Evolutionary conservation across 1,284 basidiomycete genomes (phyloP).

Genomic region (Tetrapyrgos nigripes): DNA sequence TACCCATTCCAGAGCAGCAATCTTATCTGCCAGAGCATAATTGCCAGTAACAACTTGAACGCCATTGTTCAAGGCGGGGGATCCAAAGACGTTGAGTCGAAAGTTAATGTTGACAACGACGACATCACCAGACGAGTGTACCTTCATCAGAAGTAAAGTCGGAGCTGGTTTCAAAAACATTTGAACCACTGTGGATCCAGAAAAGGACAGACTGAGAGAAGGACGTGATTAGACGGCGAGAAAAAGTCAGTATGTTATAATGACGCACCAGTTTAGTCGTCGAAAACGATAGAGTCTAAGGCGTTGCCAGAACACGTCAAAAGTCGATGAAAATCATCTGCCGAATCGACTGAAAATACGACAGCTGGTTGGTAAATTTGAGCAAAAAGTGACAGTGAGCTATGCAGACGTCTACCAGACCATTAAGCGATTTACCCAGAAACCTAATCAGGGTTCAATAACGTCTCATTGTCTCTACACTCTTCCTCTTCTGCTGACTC

Average conservation of each 20-base stretch:
- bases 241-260: not conserved
- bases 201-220: slow-evolving; percentile 7
- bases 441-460: slow-evolving; percentile 12
- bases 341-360: slow-evolving; percentile 20
- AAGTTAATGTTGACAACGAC: slow-evolving; percentile 57
- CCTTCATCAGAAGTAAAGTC: slow-evolving; percentile 49
- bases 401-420: no score
- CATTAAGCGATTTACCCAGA: not conserved
- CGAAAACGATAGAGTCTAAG: not conserved
- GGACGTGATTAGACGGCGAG: not conserved
- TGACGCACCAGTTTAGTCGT: slow-evolving; percentile 20
- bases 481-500: no score
- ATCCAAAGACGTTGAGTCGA: slow-evolving; percentile 48
- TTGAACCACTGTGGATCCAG: slow-evolving; percentile 31
- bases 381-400: not conserved
- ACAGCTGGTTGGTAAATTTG: slow-evolving; percentile 18
- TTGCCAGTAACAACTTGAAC: slow-evolving; percentile 47
- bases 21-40: slow-evolving; percentile 47
- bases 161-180: slow-evolving; percentile 37
- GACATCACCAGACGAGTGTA: slow-evolving; percentile 48
- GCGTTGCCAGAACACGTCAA: not conserved
- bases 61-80: slow-evolving; percentile 44
- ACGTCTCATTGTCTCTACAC: slow-evolving; percentile 21
- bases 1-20: slow-evolving; percentile 45
- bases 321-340: slow-evolving; percentile 15